Base-by-base conservation (phyloP, 108 stramenopile species). In the Pseudonitzschia multiseries region DNA sequence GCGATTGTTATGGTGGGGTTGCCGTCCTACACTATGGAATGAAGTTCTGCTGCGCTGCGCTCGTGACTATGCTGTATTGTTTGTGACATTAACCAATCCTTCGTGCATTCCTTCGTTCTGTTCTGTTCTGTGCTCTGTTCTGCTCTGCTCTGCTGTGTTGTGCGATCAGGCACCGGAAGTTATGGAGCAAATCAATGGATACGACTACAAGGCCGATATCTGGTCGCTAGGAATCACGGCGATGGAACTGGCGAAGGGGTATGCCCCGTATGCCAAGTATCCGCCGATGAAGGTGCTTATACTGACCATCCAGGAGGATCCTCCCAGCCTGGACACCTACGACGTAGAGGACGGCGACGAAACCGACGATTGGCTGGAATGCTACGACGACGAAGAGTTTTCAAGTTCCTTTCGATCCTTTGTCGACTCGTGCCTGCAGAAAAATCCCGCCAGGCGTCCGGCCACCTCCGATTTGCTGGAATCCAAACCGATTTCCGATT, bases 201-300 rank as follows among this genome's bases (percentile, higher is more conserved):
- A 99, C 78, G 95, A 99, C 74, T 91, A 91, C 57, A 91, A 93
- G 69, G 99, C 98, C 18, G 99, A 99, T 74, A 93, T 99, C 68
- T 99, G 99, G 99, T 86, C 87, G 73, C 75, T 98, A 52, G 99
- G 99, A 0, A 99, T 99, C 67, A 99, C 99, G 0, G 98, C 98
- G 1, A 72, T 99, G 57, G 99, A 99, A 86, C 86, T 99, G 24
- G 98, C 98, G 50, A 98, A 97, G 79, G 99, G 99, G 26, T 94
- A 89, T 68, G 97, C 99, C 8, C 99, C 99, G 0, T 99, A 99
- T 75, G 97, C 98, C 46, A 84, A 93, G 62, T 93, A 87, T 61
- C 93, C 96, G 1, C 97, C 97, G 20, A 98, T 98, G 98, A 97
- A 97, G 70, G 98, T 97, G 8, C 74, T 99, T 48, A 87, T 99